A percentile compares a stretch with the other conserved stretches of the same genome.
phyloP scores from a whole-genome alignment of 2,329 filamentous ascomycete genomes.

The Ophiostoma montium region DNA sequence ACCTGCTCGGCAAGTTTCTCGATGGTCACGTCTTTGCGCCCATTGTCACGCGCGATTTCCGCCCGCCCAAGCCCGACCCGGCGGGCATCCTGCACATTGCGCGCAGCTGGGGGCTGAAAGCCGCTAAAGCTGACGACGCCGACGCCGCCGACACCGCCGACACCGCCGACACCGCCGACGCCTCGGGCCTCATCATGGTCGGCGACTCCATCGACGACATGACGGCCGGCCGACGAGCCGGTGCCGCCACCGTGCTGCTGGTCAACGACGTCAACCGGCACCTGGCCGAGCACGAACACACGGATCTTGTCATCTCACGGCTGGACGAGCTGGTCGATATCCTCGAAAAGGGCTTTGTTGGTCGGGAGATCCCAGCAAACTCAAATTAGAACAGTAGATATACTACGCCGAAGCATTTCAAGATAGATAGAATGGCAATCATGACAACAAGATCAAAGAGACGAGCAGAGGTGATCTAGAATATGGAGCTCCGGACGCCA shows the following conservation, averaged over 20 bases:
- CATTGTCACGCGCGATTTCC: conserved; percentile 72
- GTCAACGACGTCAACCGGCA: conserved; percentile 67
- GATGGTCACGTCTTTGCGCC: conserved; percentile 54
- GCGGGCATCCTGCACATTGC: conserved; percentile 83
- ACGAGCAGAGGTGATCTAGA: background rate
- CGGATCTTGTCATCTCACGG: conserved; percentile 56
- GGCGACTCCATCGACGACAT: conserved; percentile 87
- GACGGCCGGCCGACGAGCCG: conserved; percentile 68
- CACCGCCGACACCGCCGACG: conserved; percentile 20
- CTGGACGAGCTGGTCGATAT: conserved; percentile 66
- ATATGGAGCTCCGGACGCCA: too few relatives aligned
- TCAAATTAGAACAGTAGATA: background rate
- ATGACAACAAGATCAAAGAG: too few relatives aligned
- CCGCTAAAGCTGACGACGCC: conserved; percentile 1
- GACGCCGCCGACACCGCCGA: conserved; percentile 12
- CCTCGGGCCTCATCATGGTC: conserved; percentile 44
- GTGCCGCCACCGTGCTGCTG: conserved; percentile 79
- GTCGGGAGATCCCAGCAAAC: conserved; percentile 5
- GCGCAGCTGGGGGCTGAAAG: conserved; percentile 49
- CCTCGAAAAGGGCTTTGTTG: conserved; percentile 56
- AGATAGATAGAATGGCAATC: background rate
- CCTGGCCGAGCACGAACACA: conserved; percentile 57
- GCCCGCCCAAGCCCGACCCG: conserved; percentile 73
- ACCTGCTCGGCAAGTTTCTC: conserved; percentile 65
- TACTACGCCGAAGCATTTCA: too few relatives aligned